Base-by-base conservation (phyloP, 2,329 filamentous ascomycete genomes). In the Aspergillus carbonarius region DNA sequence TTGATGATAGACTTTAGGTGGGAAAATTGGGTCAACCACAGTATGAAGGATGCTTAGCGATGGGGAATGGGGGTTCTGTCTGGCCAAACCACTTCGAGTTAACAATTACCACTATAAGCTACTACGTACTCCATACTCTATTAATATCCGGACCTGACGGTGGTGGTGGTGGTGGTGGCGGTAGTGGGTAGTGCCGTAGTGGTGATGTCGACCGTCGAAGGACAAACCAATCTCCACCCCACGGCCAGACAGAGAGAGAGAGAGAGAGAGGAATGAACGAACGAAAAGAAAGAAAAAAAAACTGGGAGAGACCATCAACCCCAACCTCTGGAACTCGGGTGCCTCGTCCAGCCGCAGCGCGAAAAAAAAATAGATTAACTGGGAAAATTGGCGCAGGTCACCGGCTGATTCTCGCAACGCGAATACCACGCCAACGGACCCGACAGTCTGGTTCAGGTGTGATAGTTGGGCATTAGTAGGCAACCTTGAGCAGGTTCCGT, bases 361-460 rank as follows among this genome's bases (percentile, higher is more conserved):
- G 57, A 57, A 20, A 42, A 40, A 40, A 35, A 25, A 60, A 57
- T 57, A 61, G 53, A 54, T 60, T 58, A 55, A 49, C 47, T 60
- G 32, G 52, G 47, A 44, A 42, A 52, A 50, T 55, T 20, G 53
- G 58, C 48, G 51, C 47, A 39, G 17, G 55, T 54, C 55, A 62
- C 56, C 59, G 60, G 30, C 52, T 54, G 59, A 61, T 53, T 58
- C 59, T 54, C 57, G 56, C 64, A 58, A 52, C 56, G 37, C 34
- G 48, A 60, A 64, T 61, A 63, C 60, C 52, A 60, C 62, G 46
- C 47, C 51, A 59, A 59, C 55, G 59, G 66, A 61, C 64, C 66
- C 66, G 66, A 67, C 64, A 67, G 57, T 68, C 60, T 68, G 66
- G 66, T 27, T 58, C 63, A 66, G 58, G 60, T 64, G 66, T 68